Conservation (phyloP, 345 rosid genomes). For the Schrenkiella parvula region DNA sequence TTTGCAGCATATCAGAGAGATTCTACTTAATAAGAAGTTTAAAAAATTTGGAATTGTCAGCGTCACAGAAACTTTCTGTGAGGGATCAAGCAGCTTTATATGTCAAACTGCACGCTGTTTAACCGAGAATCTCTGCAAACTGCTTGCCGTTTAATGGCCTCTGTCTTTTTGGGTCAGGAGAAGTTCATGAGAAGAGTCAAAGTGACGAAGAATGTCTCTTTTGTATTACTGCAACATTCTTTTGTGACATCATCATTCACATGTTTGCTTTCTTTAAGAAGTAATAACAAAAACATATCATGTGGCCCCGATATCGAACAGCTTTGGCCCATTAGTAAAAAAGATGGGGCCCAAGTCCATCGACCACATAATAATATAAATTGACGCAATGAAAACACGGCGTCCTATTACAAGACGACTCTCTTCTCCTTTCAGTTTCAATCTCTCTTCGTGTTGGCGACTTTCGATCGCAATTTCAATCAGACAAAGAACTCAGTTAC, state of each 20-base stretch:
- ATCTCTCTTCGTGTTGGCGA: too few relatives aligned
- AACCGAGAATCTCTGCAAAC: conserved; percentile 1
- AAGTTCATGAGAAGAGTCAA: conserved; percentile 8
- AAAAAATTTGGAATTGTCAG: background rate
- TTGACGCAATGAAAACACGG: too few relatives aligned
- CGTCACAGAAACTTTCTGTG: conserved; percentile 3
- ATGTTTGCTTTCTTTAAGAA: background rate
- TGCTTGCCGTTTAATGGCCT: conserved; percentile 5
- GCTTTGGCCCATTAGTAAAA: background rate
- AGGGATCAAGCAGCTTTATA: background rate
- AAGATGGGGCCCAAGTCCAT: background rate
- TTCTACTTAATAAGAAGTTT: background rate
- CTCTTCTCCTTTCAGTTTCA: too few relatives aligned
- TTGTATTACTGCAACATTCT: conserved; percentile 14
- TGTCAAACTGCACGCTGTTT: background rate
- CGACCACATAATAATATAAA: background rate
- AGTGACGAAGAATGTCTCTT: background rate
- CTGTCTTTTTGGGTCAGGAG: background rate
- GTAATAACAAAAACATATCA: background rate
- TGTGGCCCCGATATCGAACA: too few relatives aligned
- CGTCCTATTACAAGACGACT: background rate
- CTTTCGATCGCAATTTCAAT: background rate
- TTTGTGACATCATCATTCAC: conserved; percentile 20
- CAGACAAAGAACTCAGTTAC: too few relatives aligned
- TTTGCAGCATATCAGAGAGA: background rate